A percentile compares a stretch with the other conserved stretches of the same genome.
Conservation (phyloP, 108 stramenopile species). For the Cyclotella atomus region DNA sequence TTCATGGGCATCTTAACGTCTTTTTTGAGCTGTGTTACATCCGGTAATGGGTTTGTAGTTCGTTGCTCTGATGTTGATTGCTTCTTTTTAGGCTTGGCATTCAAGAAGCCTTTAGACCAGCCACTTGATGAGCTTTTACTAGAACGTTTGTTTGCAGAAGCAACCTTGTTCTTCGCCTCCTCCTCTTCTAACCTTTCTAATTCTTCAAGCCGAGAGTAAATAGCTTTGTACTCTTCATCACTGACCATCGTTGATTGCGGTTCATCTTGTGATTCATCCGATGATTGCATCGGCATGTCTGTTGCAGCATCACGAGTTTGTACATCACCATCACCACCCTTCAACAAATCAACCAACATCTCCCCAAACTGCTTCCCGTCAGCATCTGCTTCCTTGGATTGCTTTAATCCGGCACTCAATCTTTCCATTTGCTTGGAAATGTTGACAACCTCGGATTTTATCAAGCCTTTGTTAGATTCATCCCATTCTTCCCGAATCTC, state of each 20-base stretch:
- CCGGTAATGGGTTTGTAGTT: not conserved
- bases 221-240: constrained; percentile 18
- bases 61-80: not conserved
- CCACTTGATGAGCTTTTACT: constrained; percentile 25
- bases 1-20: constrained; percentile 2
- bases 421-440: constrained; percentile 39
- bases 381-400: constrained; percentile 2
- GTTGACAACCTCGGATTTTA: constrained; percentile 39
- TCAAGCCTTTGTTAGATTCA: constrained; percentile 10
- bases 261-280: constrained; percentile 1
- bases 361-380: constrained; percentile 19
- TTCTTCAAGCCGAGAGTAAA: constrained; percentile 39
- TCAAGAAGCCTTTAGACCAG: constrained; percentile 49
- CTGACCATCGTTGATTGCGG: constrained; percentile 1
- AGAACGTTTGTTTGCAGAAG: constrained; percentile 1
- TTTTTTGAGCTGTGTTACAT: not conserved
- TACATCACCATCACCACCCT: constrained; percentile 16
- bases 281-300: not conserved
- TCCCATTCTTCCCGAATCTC: constrained; percentile 54
- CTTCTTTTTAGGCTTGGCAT: not conserved
- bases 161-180: constrained; percentile 20
- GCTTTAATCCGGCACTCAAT: constrained; percentile 30
- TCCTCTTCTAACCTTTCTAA: constrained; percentile 40
- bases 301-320: not conserved
- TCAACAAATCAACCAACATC: constrained; percentile 23